Base-by-base conservation (phyloP, 169 alveolate genomes). In the Plasmodium cynomolgi region DNA sequence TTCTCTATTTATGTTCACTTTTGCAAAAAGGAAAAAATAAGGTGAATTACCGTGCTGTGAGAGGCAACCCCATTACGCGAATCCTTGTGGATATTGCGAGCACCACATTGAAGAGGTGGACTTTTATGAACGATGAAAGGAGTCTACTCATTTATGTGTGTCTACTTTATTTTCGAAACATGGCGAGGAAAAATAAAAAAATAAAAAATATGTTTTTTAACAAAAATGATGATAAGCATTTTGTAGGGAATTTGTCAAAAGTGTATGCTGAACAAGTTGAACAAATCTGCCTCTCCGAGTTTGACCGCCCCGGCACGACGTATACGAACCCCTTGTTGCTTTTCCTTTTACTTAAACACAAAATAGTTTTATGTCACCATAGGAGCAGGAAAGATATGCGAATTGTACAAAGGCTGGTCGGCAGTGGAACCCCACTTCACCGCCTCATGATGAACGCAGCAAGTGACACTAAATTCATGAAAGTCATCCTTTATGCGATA, bases 271-370 rank as follows among this genome's bases (percentile, higher is more conserved):
- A 26, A 44, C 23, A 56, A 26, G 17, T 86, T 56, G 37, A 86
- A 33, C 56, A 86, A 56, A 50, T 56, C 79, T 77, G 39, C 34
- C 81, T n/a, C 41, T 54, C 68, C 68, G 34, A 37, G 47, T 77
- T 56, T 77, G 15, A 20, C 47, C 41, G 8, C 0, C 44, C 88
- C 17, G 20, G 15, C 37, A 77, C 71, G 11, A 80, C 88, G 68
- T 86, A 86, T 39, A 79, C 50, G 31, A 86, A 86, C 71, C 77
- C 86, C 17, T 79, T 86, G 74, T 20, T 86, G 7, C 82, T 86
- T 37, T 86, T 77, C 71, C 73, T 79, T 79, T 86, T 86, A 86
- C 47, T 86, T 79, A 86, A 86, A 79, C 82, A 86, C 71, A 62
- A 77, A 13, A 86, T 79, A 20, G 31, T 75, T 86, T 44, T 86